Conservation (phyloP, 1,139 yeast species). For the Geotrichum europaeum region DNA sequence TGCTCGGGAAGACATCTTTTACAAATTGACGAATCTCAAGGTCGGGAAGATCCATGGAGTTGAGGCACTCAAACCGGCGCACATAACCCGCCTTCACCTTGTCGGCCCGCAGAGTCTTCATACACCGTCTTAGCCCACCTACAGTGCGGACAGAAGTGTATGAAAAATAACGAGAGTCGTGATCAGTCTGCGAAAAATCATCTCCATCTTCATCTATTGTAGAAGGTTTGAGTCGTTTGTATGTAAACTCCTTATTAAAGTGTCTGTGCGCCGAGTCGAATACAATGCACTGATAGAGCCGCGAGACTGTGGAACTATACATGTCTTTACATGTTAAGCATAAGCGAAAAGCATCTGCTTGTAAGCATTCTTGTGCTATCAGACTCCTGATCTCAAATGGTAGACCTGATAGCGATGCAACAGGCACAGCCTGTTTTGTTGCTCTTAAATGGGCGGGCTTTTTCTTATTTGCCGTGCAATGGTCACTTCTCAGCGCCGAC, state of each 20-base stretch:
- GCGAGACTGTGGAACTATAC: constrained; percentile 21
- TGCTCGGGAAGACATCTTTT: constrained; percentile 18
- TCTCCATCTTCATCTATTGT: background rate
- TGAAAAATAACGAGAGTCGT: constrained; percentile 13
- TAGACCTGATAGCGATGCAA: constrained; percentile 27
- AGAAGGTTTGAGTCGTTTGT: constrained; percentile 13
- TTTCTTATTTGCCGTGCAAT: background rate
- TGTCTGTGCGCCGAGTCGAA: constrained; percentile 25
- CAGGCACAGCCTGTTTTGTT: constrained; percentile 26
- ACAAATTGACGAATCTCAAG: constrained; percentile 21
- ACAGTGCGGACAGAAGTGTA: constrained; percentile 25
- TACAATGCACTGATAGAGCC: constrained; percentile 25
- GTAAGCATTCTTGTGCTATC: constrained; percentile 24
- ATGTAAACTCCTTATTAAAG: constrained; percentile 22
- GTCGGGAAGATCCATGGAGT: constrained; percentile 25
- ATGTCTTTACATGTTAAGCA: constrained; percentile 20
- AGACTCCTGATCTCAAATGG: constrained; percentile 34
- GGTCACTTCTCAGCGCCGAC: background rate
- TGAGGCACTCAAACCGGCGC: constrained; percentile 23
- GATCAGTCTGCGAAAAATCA: background rate
- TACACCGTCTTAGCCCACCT: constrained; percentile 25
- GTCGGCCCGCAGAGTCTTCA: constrained; percentile 19
- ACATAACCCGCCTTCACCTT: constrained; percentile 18
- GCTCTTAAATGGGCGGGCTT: background rate
- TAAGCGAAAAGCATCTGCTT: constrained; percentile 27